Base-by-base conservation (phyloP, 495 filamentous ascomycete genomes). In the Amphirosellinia nigrospora region DNA sequence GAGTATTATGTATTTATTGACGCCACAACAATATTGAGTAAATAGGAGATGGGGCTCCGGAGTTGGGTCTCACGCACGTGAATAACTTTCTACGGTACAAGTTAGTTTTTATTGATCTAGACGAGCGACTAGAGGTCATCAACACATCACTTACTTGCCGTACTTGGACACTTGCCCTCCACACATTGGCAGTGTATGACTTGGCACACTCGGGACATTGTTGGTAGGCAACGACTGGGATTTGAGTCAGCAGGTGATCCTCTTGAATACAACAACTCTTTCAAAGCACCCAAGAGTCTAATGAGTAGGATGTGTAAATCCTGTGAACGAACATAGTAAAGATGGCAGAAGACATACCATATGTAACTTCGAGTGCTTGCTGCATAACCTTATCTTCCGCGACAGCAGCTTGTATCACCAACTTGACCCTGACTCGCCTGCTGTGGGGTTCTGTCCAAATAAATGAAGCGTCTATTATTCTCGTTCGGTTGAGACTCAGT, bases 361-460 rank as follows among this genome's bases (percentile, higher is more conserved):
- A 99, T 79, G 93, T 90, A 10, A 98, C 94, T 79, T 97, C 94
- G 74, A 99, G 97, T 46, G 89, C 91, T 77, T 99, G 96, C 79
- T 98, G 95, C 74, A 99, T 84, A 68, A 98, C 91, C 83, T 93
- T 76, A 81, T 94, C 86, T 86, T 92, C 81, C 82, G 89, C 80
- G 3, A 88, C 86, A 16, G 82, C 78, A 46, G 88, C 88, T 76
- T 99, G 95, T 21, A 99, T 88, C 0, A 94, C 97, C 75, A 99
- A 92, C 82, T 97, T 96, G 71, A 99, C 89, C 77, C 92, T 94
- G 62, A 99, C 85, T 74, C 96, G 84, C 75, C 93, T 85, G 60
- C 93, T 96, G 83, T 99, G 96, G 8, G 96, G 96, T 81, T 99
- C 96, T 3, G 96, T 99, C 96, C 96, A 99, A 72, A 97, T 93